Evolutionary conservation across 345 rosid species (phyloP), one percentile per base, ranked within the genome.

Genomic region (Bruguiera sexangula): DNA sequence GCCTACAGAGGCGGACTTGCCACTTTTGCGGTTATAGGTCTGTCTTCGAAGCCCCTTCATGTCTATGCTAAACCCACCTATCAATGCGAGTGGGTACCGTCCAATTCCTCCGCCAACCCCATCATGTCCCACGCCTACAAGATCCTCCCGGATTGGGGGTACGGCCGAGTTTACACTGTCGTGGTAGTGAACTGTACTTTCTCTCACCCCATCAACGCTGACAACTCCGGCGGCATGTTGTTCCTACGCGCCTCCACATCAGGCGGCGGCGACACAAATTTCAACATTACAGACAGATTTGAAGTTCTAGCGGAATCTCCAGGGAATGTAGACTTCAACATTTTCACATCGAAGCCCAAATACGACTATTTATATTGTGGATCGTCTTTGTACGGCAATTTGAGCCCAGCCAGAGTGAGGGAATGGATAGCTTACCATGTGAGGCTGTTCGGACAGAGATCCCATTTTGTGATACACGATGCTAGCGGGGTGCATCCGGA

Each of bases 101-200:
- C 50, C 62, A 31, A 34, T 76, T 31, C 54, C 69, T 60, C 37
- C 78, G 2, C 63, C 77, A 2, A 15, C 24, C 69, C 77, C 73
- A 48, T 78, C 48, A 48, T 77, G 48, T 55, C 84, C 27, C 24
- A 19, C 43, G 85, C 80, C 6, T 75, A 66, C 70, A 89, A 86
- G 78, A 83, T 88, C 75, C 83, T 94, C 30, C 96, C 98, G 7
- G 98, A 93, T 52, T 93, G 98, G 98, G 97, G 97, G 0, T 91
- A 89, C 63, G 98, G 98, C 53, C 89, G 92, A 16, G 88, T 91
- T 65, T 94, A 91, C 88, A 89, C 97, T 0, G 92, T 82, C 24
- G 88, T 93, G 19, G 86, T 93, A 15, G 87, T 93, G 30, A 91
- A 89, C 80, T 93, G 98, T 66, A 89, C 92, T 9, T 93, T 93